These are phyloP conservation scores for Axilococcus clingmanii DNA, from an alignment of 139 green algal species.

Conservation along the genomic window DNA sequence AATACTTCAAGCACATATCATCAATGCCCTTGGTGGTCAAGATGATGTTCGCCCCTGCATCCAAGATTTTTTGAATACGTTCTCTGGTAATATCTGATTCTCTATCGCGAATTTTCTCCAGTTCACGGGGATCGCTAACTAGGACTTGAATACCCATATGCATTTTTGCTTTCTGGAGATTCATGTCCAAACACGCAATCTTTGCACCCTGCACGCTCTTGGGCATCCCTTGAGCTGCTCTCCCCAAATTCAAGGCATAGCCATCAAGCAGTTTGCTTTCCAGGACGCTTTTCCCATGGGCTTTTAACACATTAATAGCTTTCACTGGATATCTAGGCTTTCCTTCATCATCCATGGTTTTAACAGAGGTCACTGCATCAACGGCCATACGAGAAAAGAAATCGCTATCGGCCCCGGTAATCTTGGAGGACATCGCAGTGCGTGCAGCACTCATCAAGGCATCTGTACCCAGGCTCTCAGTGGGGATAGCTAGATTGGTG, in stretches of 20 bases:
- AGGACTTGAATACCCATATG: slow-evolving; percentile 86
- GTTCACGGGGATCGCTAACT: slow-evolving; percentile 89
- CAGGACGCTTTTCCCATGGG: slow-evolving; percentile 79
- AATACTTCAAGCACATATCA: slow-evolving; percentile 97
- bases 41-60: slow-evolving; percentile 92
- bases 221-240: slow-evolving; percentile 70
- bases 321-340: slow-evolving; percentile 77
- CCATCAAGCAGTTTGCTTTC: slow-evolving; percentile 86
- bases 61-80: slow-evolving; percentile 85
- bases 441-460: slow-evolving; percentile 76
- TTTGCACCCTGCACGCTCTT: slow-evolving; percentile 43
- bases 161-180: slow-evolving; percentile 82
- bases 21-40: slow-evolving; percentile 99
- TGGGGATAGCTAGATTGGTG: slow-evolving; percentile 64
- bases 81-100: slow-evolving; percentile 95
- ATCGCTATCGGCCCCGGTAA: slow-evolving; percentile 73
- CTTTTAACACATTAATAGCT: slow-evolving; percentile 98
- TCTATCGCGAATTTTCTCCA: slow-evolving; percentile 88
- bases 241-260: slow-evolving; percentile 89
- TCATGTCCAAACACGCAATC: slow-evolving; percentile 91
- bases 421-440: slow-evolving; percentile 94
- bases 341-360: slow-evolving; percentile 34
- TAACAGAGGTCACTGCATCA: slow-evolving; percentile 45
- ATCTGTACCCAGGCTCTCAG: slow-evolving; percentile 69
- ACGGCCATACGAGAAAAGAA: slow-evolving; percentile 86